Evolutionary conservation across 2,329 filamentous ascomycete species (phyloP).

Genomic region (Pyricularia sp.): DNA sequence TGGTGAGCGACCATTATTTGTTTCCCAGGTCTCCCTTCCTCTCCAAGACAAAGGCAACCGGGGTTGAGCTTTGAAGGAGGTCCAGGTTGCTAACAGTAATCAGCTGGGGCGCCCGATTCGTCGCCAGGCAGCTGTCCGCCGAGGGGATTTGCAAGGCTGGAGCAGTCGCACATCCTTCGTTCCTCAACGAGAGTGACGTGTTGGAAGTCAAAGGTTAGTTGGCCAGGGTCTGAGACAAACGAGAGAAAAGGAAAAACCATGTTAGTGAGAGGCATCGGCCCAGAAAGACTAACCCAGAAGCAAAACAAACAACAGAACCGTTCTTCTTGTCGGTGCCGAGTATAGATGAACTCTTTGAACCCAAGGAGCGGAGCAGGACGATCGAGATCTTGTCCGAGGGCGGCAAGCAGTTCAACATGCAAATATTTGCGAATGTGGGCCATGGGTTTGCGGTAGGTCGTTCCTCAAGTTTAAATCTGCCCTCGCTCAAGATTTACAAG

Average conservation of each 20-base stretch:
- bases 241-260: no score
- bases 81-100: no score
- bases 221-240: not conserved
- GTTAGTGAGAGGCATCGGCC: no score
- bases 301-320: not conserved
- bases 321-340: not conserved
- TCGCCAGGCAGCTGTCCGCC: not conserved
- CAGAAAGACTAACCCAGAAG: not conserved
- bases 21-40: not conserved
- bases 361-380: not conserved
- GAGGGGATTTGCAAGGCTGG: not conserved
- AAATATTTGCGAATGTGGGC: not conserved
- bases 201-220: not conserved
- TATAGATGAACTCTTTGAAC: not conserved
- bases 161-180: not conserved
- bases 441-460: not conserved
- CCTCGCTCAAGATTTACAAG: not conserved
- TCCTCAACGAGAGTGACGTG: not conserved
- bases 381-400: not conserved
- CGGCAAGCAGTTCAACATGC: not conserved
- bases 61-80: no score
- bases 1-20: not conserved
- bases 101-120: not conserved
- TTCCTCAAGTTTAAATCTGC: not conserved
- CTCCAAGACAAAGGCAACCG: no score